Base-by-base conservation (phyloP, 2,329 filamentous ascomycete species). In the Raffaelea deltoideospora region DNA sequence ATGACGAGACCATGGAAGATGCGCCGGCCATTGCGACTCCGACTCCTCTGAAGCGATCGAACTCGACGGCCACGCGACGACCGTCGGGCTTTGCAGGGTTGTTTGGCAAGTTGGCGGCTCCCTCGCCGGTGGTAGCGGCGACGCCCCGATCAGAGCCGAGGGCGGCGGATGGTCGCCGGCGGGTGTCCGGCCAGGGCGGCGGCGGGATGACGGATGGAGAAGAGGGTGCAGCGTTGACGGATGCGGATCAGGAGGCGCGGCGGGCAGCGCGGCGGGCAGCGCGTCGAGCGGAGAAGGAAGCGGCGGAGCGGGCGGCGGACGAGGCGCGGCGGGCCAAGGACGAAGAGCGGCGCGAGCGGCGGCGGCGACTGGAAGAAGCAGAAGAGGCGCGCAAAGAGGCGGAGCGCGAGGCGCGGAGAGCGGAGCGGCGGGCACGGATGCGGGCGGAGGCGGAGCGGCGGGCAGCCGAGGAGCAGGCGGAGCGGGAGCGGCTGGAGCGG, bases 211-310 rank as follows among this genome's bases (percentile, higher is more conserved):
- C 65, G 0, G 69, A 72, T 30, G 67, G 68, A 15, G 69, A 63
- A 5, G 72, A 69, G 28, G 60, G 30, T 3, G 37, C n/a, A 1
- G 37, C 33, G 9, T 26, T 33, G 17, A 43, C 43, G 0, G 51
- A 52, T 13, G 44, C 40, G 56, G 8, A 66, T 64, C 39, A 77
- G 20, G 78, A 81, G 51, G 72, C 69, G 18, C 68, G 73, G 33
- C 67, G 67, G 31, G 72, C 71, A 22, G 73, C 74, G 39, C 72
- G 77, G n/a, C 69, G 67, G 38, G 66, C n/a, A n/a, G n/a, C 72
- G 2, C 67, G 63, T 35, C 67, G 66, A 14, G 64, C 67, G 3
- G 70, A 75, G 39, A 59, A 57, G 11, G 55, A 60, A 37, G 65
- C 64, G 24, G 57, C 53, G n/a, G 65, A 72, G 19, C 63, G 56